Evolutionary conservation across 1,284 basidiomycete species (phyloP), one percentile per base, ranked within the genome.

Genomic region (Cryptococcus floricola): DNA sequence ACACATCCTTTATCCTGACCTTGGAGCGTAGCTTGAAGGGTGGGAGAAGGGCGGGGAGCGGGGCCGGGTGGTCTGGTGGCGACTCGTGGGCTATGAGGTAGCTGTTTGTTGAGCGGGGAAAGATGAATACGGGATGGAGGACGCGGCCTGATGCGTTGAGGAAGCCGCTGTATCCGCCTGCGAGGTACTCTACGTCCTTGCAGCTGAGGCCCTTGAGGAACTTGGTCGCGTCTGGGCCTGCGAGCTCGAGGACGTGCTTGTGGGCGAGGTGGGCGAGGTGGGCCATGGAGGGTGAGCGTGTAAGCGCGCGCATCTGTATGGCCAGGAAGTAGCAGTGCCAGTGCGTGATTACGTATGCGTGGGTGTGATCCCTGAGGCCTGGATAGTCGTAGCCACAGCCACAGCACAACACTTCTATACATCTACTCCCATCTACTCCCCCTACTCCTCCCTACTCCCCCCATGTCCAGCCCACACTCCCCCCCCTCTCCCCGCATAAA

Each of bases 111-210:
- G 39, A 58, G 27, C 47, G 52, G 9, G 87, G 85, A 73, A 92
- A 89, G 55, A 95, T 80, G 75, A 98, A 92, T 42, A 87, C 80
- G 73, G 97, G 92, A 68, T 93, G 87, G 38, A 97, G 80, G 31
- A 97, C 85, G 67, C 94, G 84, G 43, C 96, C 96, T 81, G 91
- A 89, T 39, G 93, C 88, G 68, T 92, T 89, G 31, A 98, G 79
- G 68, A 98, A 87, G 0, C 86, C 85, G 28, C 88, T 85, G 71
- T 87, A 97, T 60, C 86, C 85, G 39, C 81, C 79, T 52, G 75
- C 78, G 7, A 81, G 72, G 39, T 79, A 74, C 34, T 73, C 77
- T 78, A 82, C 50, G 87, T 83, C 64, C 80, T 84, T 69, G 79
- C 83, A 42, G 47, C 94, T 81, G 46, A 96, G 78, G 18, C 95